Evolutionary conservation across 1,139 yeast species (phyloP).

Genomic region (Debaryomycetaceae sp.): DNA sequence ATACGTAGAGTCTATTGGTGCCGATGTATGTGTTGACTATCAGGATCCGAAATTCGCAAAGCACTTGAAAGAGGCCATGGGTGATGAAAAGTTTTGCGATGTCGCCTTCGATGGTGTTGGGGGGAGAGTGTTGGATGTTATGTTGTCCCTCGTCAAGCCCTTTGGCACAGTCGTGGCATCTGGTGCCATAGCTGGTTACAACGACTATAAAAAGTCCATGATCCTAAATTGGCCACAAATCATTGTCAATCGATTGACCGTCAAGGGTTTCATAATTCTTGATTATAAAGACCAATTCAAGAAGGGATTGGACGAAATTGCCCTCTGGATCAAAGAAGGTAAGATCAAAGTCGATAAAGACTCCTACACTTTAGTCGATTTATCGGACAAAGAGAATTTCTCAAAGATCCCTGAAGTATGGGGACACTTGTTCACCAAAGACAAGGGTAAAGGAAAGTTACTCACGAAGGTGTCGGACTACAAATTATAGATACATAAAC

Average conservation of each 20-base stretch:
- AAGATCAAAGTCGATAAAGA: conserved; percentile 14
- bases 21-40: conserved; percentile 25
- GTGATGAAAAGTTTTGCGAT: conserved; percentile 14
- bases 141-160: conserved; percentile 16
- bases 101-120: conserved; percentile 25
- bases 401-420: conserved; percentile 40
- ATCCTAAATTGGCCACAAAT: conserved; percentile 23
- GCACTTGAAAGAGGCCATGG: conserved; percentile 11
- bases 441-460: conserved; percentile 29
- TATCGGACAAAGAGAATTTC: conserved; percentile 21
- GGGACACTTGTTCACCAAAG: conserved; percentile 36
- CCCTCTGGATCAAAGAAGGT: conserved; percentile 18
- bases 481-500: background rate
- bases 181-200: conserved; percentile 29
- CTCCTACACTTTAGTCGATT: conserved; percentile 33
- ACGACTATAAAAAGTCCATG: conserved; percentile 13
- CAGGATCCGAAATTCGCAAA: conserved; percentile 10
- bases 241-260: conserved; percentile 19
- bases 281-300: conserved; percentile 13
- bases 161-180: conserved; percentile 25
- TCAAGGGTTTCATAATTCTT: conserved; percentile 19
- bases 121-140: conserved; percentile 17
- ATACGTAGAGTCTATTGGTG: conserved; percentile 29
- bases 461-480: conserved; percentile 21
- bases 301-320: conserved; percentile 11